Percentiles rank a stretch among this genome's conserved stretches.
phyloP scores from a whole-genome alignment of 495 filamentous ascomycete species.

The Hypoxylon crocopeplum region DNA sequence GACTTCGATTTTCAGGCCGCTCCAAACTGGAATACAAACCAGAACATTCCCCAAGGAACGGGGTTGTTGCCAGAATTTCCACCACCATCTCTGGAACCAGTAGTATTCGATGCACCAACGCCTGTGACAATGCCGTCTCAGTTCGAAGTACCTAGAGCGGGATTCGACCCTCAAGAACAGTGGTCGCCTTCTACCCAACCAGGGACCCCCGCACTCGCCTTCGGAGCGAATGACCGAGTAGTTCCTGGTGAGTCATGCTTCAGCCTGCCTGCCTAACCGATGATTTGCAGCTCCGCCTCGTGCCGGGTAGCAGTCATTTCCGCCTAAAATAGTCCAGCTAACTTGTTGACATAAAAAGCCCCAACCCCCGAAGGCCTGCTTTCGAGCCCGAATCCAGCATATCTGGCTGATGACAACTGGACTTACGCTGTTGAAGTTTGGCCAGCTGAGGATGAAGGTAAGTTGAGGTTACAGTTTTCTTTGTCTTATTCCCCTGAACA shows the following conservation, averaged over 20 bases:
- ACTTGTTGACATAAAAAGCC: slow-evolving; percentile 18
- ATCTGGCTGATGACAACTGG: slow-evolving; percentile 14
- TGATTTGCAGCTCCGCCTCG: slow-evolving; percentile 21
- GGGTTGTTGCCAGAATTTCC: too few relatives aligned
- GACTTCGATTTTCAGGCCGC: too few relatives aligned
- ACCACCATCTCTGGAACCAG: too few relatives aligned
- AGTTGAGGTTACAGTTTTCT: slow-evolving; percentile 14
- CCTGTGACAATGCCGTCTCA: too few relatives aligned
- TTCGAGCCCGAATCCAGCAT: background rate
- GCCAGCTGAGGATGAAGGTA: slow-evolving; percentile 19
- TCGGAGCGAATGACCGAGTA: background rate
- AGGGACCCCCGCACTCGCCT: too few relatives aligned
- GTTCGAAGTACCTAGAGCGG: too few relatives aligned
- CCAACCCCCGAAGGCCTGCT: background rate
- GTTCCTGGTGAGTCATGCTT: slow-evolving; percentile 28
- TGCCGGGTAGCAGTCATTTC: slow-evolving; percentile 16
- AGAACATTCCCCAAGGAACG: too few relatives aligned
- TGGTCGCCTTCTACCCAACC: too few relatives aligned
- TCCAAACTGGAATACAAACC: too few relatives aligned
- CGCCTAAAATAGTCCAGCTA: slow-evolving; percentile 15
- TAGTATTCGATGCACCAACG: too few relatives aligned
- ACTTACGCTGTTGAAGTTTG: slow-evolving; percentile 29
- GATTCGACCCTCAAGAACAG: too few relatives aligned
- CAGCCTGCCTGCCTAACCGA: slow-evolving; percentile 14
- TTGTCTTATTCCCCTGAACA: background rate